Evolutionary conservation across 108 stramenopile genomes (phyloP), one percentile per base, ranked within the genome.

Genomic region (Cyclotella choctawhatcheeana): DNA sequence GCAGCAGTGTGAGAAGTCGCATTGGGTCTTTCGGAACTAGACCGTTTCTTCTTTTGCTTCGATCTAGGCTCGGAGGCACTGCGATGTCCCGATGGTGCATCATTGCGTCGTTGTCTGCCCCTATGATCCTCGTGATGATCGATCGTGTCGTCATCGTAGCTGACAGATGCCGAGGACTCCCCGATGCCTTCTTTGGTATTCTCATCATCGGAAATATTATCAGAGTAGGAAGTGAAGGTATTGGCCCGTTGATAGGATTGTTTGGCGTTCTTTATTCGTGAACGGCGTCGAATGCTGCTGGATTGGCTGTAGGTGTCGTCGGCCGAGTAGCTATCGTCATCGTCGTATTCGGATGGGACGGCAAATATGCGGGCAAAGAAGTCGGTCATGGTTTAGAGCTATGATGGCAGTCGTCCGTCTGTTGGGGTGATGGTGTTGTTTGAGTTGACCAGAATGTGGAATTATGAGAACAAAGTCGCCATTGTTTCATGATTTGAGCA

Each of bases 341-440:
- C 69, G 32, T 54, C 53, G 56, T 54, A 29, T 44, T 70, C 69
- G 55, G 69, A 71, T 27, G 69, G 69, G 69, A 71, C 61, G 58
- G 69, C 30, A 59, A 71, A 71, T 31, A 71, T 71, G 58, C 69
- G 69, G 27, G 69, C 59, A 59, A 71, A 71, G 32, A 71, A 71
- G 45, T 71, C 69, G 32, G 69, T 48, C 69, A 71, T 71, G 60
- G 60, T 61, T 40, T 6, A n/a, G n/a, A n/a, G n/a, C n/a, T n/a
- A n/a, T n/a, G n/a, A n/a, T n/a, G n/a, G n/a, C n/a, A n/a, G n/a
- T n/a, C n/a, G n/a, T n/a, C n/a, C n/a, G n/a, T n/a, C n/a, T n/a
- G n/a, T n/a, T n/a, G n/a, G n/a, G n/a, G n/a, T n/a, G n/a, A n/a
- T n/a, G n/a, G n/a, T n/a, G n/a, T n/a, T n/a, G n/a, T n/a, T n/a